Percentiles rank a stretch among this genome's conserved stretches.
phyloP scores from a whole-genome alignment of 2,329 filamentous ascomycete genomes.

The Calonectria honghensis region DNA sequence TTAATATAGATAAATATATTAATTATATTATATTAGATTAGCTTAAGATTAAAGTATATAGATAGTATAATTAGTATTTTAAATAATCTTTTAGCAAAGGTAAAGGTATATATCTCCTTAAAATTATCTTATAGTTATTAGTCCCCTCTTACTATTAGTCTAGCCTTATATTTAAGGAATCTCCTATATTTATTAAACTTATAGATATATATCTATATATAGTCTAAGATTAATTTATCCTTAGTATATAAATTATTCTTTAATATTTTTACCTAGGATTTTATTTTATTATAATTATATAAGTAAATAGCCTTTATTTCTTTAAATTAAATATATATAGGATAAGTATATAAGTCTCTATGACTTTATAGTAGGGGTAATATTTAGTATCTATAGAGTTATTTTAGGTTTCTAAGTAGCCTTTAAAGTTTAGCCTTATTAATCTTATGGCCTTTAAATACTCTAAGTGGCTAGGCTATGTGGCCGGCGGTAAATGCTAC shows the following conservation, averaged over 20 bases:
- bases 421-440: too few species aligned
- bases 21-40: background rate
- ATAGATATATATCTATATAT: conserved; percentile 3
- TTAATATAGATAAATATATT: background rate
- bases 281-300: background rate
- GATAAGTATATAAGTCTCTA: too few species aligned
- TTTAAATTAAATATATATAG: too few species aligned
- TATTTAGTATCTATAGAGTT: too few species aligned
- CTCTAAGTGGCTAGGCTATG: too few species aligned
- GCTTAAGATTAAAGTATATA: background rate
- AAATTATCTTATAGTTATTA: background rate
- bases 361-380: too few species aligned
- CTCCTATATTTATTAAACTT: background rate
- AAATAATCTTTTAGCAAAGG: background rate
- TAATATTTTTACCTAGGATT: background rate
- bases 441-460: too few species aligned
- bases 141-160: background rate
- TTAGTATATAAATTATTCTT: background rate
- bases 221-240: background rate
- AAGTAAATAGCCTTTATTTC: too few species aligned
- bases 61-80: background rate
- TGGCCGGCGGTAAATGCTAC: too few species aligned
- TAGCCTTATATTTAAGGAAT: background rate
- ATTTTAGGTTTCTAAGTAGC: too few species aligned
- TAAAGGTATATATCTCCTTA: background rate